Percentiles rank a stretch among this genome's conserved stretches.
Conservation (phyloP, 768 basidiomycete species). For the Amylocystis lapponica region DNA sequence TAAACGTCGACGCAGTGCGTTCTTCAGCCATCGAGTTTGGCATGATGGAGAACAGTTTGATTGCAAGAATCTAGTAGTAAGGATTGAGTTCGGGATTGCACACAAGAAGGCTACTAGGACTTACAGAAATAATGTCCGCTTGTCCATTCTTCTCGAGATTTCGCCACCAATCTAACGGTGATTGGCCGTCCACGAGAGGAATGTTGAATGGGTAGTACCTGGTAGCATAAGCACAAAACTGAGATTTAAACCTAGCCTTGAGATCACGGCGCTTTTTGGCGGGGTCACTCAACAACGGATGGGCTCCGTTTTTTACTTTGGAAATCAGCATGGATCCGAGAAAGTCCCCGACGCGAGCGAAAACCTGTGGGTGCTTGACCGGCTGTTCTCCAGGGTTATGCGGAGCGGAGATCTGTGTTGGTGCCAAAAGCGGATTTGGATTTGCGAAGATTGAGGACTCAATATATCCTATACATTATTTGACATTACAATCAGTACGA, state of each 20-base stretch:
- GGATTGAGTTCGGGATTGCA: not conserved
- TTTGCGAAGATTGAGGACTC: not conserved
- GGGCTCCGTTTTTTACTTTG: not conserved
- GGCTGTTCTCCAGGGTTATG: not conserved
- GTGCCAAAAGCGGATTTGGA: not conserved
- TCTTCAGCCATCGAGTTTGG: constrained; percentile 13
- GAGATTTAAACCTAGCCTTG: not conserved
- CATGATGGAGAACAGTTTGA: constrained; percentile 10
- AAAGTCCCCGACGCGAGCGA: not conserved
- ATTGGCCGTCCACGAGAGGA: not conserved
- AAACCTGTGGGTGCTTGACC: not conserved
- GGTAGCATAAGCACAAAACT: not conserved
- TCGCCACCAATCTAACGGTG: not conserved
- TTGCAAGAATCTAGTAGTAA: constrained; percentile 8
- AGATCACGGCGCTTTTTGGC: not conserved
- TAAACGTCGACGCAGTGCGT: constrained; percentile 8
- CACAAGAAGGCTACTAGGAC: no score
- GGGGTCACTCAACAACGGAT: not conserved
- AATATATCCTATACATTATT: not conserved
- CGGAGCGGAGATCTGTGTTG: not conserved
- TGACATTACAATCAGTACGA: no score
- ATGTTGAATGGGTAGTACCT: not conserved
- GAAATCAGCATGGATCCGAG: not conserved
- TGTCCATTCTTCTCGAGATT: not conserved
- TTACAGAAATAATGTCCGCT: not conserved